phyloP scores from a whole-genome alignment of 2,329 filamentous ascomycete genomes.

The Nemania sp. region DNA sequence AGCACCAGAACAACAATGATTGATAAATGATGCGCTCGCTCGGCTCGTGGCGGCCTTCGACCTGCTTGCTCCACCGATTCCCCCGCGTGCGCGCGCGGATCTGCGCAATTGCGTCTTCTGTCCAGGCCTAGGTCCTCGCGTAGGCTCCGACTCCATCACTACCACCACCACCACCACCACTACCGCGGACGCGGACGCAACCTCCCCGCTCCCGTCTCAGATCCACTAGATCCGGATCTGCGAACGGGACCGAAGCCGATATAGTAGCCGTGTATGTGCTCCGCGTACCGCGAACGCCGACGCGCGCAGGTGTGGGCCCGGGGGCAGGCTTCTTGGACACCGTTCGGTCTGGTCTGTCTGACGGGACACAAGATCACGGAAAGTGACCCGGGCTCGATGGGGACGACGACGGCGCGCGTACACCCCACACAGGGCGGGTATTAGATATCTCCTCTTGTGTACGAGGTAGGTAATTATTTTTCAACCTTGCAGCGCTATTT shows the following conservation, averaged over 20 bases:
- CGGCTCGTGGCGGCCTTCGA: conserved; percentile 53
- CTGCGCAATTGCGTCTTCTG: conserved; percentile 57
- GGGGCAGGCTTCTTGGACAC: too few relatives aligned
- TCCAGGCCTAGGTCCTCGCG: conserved; percentile 62
- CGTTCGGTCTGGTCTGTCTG: too few relatives aligned
- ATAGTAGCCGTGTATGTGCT: conserved; percentile 8
- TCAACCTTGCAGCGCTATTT: too few relatives aligned
- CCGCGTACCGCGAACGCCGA: conserved; percentile 52
- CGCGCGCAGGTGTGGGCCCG: conserved; percentile 58
- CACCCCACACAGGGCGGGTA: too few relatives aligned
- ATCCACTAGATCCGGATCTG: not conserved
- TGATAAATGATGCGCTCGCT: conserved; percentile 70
- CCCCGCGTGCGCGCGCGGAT: conserved; percentile 58
- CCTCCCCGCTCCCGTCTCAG: conserved; percentile 11
- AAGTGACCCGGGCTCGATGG: too few relatives aligned
- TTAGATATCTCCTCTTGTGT: too few relatives aligned
- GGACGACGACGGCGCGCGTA: too few relatives aligned
- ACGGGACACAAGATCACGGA: too few relatives aligned
- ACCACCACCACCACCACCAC: too few relatives aligned
- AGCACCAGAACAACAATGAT: too few relatives aligned
- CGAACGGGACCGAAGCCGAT: not conserved
- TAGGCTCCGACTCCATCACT: conserved; percentile 33
- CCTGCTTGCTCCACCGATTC: conserved; percentile 56
- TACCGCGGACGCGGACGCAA: too few relatives aligned
- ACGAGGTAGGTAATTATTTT: too few relatives aligned